Conservation (phyloP, 1,284 basidiomycete genomes). For the Ustilago curta region DNA sequence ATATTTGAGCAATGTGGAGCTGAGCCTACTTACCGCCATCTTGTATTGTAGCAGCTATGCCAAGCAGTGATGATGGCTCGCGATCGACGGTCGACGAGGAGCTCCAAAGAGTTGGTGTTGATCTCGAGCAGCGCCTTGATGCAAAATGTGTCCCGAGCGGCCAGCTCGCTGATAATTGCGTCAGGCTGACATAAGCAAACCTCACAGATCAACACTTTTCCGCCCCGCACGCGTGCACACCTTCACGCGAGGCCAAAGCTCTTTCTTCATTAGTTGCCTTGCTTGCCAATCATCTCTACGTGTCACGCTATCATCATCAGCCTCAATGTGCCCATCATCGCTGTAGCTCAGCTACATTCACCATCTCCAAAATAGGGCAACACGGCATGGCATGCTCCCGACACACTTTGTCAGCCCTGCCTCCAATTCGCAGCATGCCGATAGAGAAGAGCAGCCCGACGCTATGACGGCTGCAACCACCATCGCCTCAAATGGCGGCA, state of each 20-base stretch:
- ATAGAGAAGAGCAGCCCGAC: slow-evolving; percentile 6
- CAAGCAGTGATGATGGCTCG: background rate
- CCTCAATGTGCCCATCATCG: background rate
- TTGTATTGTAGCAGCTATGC: background rate
- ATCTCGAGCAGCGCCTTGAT: background rate
- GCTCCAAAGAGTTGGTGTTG: slow-evolving; percentile 7
- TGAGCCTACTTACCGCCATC: slow-evolving; percentile 18
- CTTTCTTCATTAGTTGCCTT: background rate
- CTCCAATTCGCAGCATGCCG: slow-evolving; percentile 25
- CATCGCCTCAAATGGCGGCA: slow-evolving; percentile 10
- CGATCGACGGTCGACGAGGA: background rate
- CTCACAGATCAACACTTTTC: slow-evolving; percentile 25
- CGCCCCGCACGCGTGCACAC: slow-evolving; percentile 16
- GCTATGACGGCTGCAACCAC: slow-evolving; percentile 15
- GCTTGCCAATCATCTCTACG: too few relatives aligned
- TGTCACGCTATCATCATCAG: background rate
- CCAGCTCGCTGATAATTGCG: background rate
- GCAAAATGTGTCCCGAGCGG: slow-evolving; percentile 31
- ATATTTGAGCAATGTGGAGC: background rate
- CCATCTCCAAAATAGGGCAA: background rate
- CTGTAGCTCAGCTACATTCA: background rate
- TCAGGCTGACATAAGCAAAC: slow-evolving; percentile 31
- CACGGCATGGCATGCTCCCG: slow-evolving; percentile 42
- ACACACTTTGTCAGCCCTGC: slow-evolving; percentile 40
- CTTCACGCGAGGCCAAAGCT: slow-evolving; percentile 7